Evolutionary conservation across 2,329 filamentous ascomycete species (phyloP), one percentile per base, ranked within the genome.

Genomic region (Leptographium galeiforme): DNA sequence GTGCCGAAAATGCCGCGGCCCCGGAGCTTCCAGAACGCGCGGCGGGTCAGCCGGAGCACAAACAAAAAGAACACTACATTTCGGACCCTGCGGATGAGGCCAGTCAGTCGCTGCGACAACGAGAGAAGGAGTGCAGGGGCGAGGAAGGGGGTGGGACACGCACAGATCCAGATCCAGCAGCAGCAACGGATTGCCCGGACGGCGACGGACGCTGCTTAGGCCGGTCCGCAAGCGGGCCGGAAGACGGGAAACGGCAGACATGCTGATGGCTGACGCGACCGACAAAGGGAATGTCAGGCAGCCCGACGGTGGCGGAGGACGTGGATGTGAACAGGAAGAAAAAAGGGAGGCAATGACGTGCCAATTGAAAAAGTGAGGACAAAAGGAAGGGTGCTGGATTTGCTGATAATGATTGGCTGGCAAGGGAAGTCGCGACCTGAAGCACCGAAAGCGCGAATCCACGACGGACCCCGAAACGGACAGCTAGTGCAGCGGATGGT

Each of bases 21-120:
- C 63, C 87, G 88, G 60, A 97, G 77, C 64, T 93, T 87, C 72
- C 89, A 85, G 66, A 88, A 85, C 33, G 80, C 78, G 63, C 85
- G 87, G 59, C 89, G 87, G 36, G 85, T 79, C 75, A 89, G 86
- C 65, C 90, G 85, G 48, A 95, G 73, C 56, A 96, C 67, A 71
- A 97, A 96, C 61, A 95, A 78, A 64, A 90, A 76, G 68, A 97
- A 95, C 62, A 97, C 74, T 56, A 96, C 74, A 66, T 96, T 95
- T 53, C 88, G 87, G 57, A 95, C 64, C 56, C 88, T 91, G 59
- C 16, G 43, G 32, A 44, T 4, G 14, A 10, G 33, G 4, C 14
- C 25, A 11, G 36, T 6, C 36, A 16, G 4, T 10, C 25, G 25
- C 25, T 5, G 25, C 25, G 25, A 25, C 25, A 25, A 25, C 5